Evolutionary conservation across 129 eudicot species (phyloP), one percentile per base, ranked within the genome.

Genomic region (Rutidosis leptorrhynchoides): DNA sequence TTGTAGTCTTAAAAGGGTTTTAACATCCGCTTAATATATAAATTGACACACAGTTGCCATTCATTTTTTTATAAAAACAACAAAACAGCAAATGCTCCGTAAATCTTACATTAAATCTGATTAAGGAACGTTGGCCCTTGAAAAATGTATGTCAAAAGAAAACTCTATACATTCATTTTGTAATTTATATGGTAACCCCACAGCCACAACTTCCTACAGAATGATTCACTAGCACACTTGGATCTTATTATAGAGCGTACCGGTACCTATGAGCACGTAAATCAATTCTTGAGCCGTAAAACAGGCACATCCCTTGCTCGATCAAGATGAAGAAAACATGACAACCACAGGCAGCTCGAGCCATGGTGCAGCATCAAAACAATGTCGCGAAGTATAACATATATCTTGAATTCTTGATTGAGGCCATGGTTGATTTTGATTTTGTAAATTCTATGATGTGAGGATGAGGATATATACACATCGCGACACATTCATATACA

Each of bases 341-440:
- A 24, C 73, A 54, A 54, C 54, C 46, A 35, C 63, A n/a, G 56
- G 27, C 54, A 45, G 35, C 64, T 24, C 26, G 10, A 68, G 53
- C 73, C 64, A 33, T 33, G 35, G 37, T 22, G 64, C 64, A 40
- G 27, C 73, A 37, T 7, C 12, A 27, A 24, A 54, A 48, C 58
- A 57, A 65, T 48, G 27, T 49, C 25, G 43, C 46, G 58, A 48
- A 68, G 17, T 62, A 53, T 53, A 67, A 33, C 35, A 33, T 53
- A 33, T 37, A 37, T 19, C 64, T 55, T n/a, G n/a, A n/a, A n/a
- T n/a, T n/a, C n/a, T n/a, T 54, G 26, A n/a, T 55, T 40, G 37
- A 68, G 52, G 12, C 35, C 53, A 68, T 40, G 2, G 35, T 33
- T n/a, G 64, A 55, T 55, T 25, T 33, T 53, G 37, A 65, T 33